phyloP scores from a whole-genome alignment of 495 filamentous ascomycete species.

The Trichoderma erinaceum region DNA sequence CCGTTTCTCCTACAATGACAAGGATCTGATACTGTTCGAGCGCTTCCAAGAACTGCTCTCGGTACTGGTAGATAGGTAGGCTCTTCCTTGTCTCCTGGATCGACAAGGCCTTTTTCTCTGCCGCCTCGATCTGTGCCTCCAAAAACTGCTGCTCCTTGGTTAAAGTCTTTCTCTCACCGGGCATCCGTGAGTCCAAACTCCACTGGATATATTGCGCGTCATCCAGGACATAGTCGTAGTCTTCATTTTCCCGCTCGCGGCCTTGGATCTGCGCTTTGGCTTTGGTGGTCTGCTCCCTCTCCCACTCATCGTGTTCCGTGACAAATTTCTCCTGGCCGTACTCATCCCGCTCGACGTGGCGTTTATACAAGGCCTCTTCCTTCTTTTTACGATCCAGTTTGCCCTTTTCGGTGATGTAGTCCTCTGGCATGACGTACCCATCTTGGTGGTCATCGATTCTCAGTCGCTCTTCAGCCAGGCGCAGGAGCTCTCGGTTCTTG shows the following conservation, averaged over 20 bases:
- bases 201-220: conserved; percentile 84
- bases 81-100: conserved; percentile 92
- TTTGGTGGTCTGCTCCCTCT: conserved; percentile 82
- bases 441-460: conserved; percentile 87
- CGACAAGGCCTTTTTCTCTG: conserved; percentile 73
- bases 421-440: conserved; percentile 90
- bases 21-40: conserved; percentile 71
- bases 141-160: conserved; percentile 73
- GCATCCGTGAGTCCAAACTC: conserved; percentile 64
- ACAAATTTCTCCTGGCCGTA: conserved; percentile 82
- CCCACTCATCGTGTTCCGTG: conserved; percentile 96
- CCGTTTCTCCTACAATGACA: conserved; percentile 84
- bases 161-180: conserved; percentile 60
- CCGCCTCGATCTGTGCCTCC: conserved; percentile 73
- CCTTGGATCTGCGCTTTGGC: conserved; percentile 80
- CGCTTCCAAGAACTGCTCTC: conserved; percentile 64
- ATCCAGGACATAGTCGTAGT: conserved; percentile 94
- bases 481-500: conserved; percentile 78
- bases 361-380: conserved; percentile 81
- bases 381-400: conserved; percentile 88
- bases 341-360: conserved; percentile 85
- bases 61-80: conserved; percentile 82
- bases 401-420: conserved; percentile 88
- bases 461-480: conserved; percentile 80
- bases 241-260: conserved; percentile 67